Evolutionary conservation across 441 rosid species (phyloP).

Genomic region (Gossypium davidsonii): DNA sequence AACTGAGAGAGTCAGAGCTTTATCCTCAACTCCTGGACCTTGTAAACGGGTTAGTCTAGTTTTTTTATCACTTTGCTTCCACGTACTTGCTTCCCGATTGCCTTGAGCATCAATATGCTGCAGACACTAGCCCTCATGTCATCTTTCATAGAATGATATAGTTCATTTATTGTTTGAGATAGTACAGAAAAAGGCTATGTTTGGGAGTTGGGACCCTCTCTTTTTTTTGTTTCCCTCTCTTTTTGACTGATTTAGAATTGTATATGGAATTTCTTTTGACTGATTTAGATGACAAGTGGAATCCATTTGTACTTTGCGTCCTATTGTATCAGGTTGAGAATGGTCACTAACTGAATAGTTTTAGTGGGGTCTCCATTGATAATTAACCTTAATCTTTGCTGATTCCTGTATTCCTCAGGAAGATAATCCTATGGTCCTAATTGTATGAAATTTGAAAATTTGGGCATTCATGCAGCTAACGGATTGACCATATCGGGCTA

Average conservation of each 20-base stretch:
- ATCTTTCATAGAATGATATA: not conserved
- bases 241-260: too few relatives aligned
- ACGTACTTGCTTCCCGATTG: not conserved
- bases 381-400: not conserved
- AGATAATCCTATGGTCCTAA: slow-evolving; percentile 1
- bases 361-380: not conserved
- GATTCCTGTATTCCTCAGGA: slow-evolving; percentile 3
- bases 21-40: slow-evolving; percentile 83
- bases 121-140: slow-evolving; percentile 1
- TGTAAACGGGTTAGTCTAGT: slow-evolving; percentile 64
- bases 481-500: not conserved
- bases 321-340: too few relatives aligned
- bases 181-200: not conserved
- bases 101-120: slow-evolving; percentile 10
- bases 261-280: too few relatives aligned
- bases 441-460: not conserved
- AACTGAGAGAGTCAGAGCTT: slow-evolving; percentile 69
- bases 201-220: not conserved
- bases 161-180: not conserved
- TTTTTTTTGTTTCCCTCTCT: too few relatives aligned
- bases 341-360: too few relatives aligned
- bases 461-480: slow-evolving; percentile 1
- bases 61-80: not conserved
- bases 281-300: too few relatives aligned
- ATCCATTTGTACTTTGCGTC: too few relatives aligned